Percentiles rank a stretch among this genome's conserved stretches.
Conservation (phyloP, 192 early-diverging fungal genomes). For the Helicostylum pulchrum region DNA sequence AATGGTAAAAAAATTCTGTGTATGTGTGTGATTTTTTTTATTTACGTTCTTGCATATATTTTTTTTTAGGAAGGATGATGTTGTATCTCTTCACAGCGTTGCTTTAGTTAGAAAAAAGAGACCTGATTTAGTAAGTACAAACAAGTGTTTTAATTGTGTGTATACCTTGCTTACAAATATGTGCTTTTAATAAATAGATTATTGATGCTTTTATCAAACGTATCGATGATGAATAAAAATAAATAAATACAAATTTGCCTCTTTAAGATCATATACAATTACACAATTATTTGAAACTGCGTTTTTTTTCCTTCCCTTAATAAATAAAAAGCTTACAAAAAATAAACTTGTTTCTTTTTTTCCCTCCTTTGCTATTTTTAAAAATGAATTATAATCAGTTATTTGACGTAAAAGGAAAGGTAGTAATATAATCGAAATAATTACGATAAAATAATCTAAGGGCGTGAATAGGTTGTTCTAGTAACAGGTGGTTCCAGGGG, state of each 20-base stretch:
- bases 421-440: too few species aligned
- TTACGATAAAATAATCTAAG: neutral
- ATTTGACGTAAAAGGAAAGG: too few species aligned
- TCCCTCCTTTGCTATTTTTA: too few species aligned
- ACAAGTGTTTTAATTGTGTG: too few species aligned
- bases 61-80: constrained; percentile 1
- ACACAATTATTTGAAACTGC: too few species aligned
- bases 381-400: too few species aligned
- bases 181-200: neutral
- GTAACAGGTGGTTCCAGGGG: constrained; percentile 76
- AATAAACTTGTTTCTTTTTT: too few species aligned
- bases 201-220: neutral
- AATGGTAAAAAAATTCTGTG: neutral
- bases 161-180: too few species aligned
- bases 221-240: neutral
- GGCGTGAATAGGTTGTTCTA: constrained; percentile 54
- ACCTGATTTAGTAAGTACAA: constrained; percentile 7
- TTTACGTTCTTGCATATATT: neutral
- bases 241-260: neutral
- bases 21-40: neutral
- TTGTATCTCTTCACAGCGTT: neutral
- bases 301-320: too few species aligned
- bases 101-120: neutral
- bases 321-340: too few species aligned
- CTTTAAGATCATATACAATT: too few species aligned